Evolutionary conservation across 129 eudicot species (phyloP).

Genomic region (Flaveria ramosissima): DNA sequence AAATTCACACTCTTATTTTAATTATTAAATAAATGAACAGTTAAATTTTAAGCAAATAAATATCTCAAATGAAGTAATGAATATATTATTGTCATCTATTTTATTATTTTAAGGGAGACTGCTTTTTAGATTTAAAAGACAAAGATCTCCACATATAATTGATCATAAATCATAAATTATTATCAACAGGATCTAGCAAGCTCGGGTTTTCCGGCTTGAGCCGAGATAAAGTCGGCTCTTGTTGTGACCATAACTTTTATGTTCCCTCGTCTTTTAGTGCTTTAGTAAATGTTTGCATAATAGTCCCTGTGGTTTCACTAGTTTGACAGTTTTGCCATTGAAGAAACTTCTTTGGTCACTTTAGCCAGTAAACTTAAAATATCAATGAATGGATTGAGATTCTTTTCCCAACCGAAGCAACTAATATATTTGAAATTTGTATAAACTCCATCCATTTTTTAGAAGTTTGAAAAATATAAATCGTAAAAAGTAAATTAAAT

Average conservation of each 20-base stretch:
- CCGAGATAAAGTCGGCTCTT: slow-evolving; percentile 29
- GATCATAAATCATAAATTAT: not conserved
- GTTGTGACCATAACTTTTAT: not conserved
- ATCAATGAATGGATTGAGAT: too few species aligned
- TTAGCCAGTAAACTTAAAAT: too few species aligned
- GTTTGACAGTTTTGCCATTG: not conserved
- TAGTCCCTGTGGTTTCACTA: not conserved
- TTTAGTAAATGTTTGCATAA: too few species aligned
- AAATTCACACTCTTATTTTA: not conserved
- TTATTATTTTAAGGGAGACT: slow-evolving; percentile 26
- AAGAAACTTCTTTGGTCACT: too few species aligned
- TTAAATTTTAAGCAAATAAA: slow-evolving; percentile 3
- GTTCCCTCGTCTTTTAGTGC: not conserved
- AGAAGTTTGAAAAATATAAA: too few species aligned
- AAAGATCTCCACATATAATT: slow-evolving; percentile 15
- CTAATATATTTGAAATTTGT: too few species aligned
- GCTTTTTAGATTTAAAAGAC: slow-evolving; percentile 38
- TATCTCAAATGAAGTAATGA: slow-evolving; percentile 1
- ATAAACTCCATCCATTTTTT: too few species aligned
- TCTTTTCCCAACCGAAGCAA: too few species aligned
- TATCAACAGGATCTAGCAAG: slow-evolving; percentile 13
- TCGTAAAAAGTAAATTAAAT: too few species aligned
- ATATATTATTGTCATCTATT: slow-evolving; percentile 12
- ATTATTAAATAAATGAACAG: not conserved
- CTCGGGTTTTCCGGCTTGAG: slow-evolving; percentile 21